Conservation (phyloP, 1,284 basidiomycete genomes). For the Phenoliferia sp. region DNA sequence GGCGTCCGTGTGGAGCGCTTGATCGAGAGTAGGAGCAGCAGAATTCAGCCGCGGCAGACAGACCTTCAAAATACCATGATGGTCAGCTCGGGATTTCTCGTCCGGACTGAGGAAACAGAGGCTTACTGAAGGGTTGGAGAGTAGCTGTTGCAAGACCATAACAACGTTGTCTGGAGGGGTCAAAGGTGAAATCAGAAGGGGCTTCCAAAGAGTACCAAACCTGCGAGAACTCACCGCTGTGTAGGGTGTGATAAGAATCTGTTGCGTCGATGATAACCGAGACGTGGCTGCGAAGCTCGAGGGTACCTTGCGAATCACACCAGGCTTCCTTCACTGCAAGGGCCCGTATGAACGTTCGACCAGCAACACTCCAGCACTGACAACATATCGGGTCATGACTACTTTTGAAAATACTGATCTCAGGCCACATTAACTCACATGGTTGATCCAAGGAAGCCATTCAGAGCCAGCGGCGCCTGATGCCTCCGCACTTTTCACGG, state of each 20-base stretch:
- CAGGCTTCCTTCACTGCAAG: constrained; percentile 4
- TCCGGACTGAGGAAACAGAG: background rate
- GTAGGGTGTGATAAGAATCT: background rate
- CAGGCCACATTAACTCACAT: constrained; percentile 10
- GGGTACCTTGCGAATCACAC: background rate
- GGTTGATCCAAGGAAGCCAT: constrained; percentile 14
- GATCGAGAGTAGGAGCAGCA: background rate
- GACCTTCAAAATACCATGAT: background rate
- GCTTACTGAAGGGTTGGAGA: background rate
- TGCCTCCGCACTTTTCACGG: background rate
- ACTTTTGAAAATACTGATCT: constrained; percentile 13
- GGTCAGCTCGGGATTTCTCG: too few species aligned
- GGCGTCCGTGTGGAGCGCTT: background rate
- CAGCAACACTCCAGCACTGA: constrained; percentile 20
- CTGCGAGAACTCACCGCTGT: background rate
- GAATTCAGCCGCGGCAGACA: background rate
- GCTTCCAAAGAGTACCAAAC: background rate
- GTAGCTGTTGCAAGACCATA: background rate
- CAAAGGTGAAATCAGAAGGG: background rate
- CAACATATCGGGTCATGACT: constrained; percentile 3
- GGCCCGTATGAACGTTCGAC: constrained; percentile 12
- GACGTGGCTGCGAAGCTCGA: background rate
- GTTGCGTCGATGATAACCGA: background rate
- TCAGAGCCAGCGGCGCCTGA: background rate
- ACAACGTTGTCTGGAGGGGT: background rate